Evolutionary conservation across 164 flowering plant genomes (phyloP), one percentile per base, ranked within the genome.

Genomic region (Magnolia changhungtana): DNA sequence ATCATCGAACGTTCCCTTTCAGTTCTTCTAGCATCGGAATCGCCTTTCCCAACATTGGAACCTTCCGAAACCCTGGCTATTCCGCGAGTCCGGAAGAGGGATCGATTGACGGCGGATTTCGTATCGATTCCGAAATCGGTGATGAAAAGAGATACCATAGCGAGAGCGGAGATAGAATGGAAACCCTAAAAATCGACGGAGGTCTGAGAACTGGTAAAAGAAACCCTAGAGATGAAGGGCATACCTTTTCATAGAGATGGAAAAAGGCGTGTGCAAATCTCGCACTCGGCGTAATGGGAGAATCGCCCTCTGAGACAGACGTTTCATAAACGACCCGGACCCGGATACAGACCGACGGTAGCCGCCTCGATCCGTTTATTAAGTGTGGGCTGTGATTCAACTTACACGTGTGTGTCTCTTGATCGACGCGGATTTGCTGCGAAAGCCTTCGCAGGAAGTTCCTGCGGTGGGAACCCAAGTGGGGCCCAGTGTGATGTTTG

Each of bases 121-220:
- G 65, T 66, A 51, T 76, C 80, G 59, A 72, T 58, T 50, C 72
- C 73, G 23, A 31, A n/a, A 31, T 72, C 73, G 49, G 51, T 69
- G 76, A 67, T 75, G 71, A 70, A 29, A 18, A 67, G 18, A 2
- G 70, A 74, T 27, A 51, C 64, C 80, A 77, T 69, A 50, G 63
- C 68, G 27, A 45, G 21, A 45, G 18, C 19, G 31, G 69, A 20
- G 37, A 63, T 18, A 49, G 31, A 49, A 73, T 63, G 16, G 31
- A 78, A 70, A 63, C 74, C 80, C 76, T 73, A 68, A 65, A 29
- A 50, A 13, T 18, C 23, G 50, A 18, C 18, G 61, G 4, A 37
- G 45, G 45, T 37, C 45, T 5, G 6, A 59, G 63, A 59, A 59
- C 16, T 59, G 63, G 63, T 13, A 19, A 59, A 13, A 14, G 9